These are phyloP conservation scores for Aspergillus calidoustus DNA, from an alignment of 2,329 filamentous ascomycete species.

Conservation along the genomic window DNA sequence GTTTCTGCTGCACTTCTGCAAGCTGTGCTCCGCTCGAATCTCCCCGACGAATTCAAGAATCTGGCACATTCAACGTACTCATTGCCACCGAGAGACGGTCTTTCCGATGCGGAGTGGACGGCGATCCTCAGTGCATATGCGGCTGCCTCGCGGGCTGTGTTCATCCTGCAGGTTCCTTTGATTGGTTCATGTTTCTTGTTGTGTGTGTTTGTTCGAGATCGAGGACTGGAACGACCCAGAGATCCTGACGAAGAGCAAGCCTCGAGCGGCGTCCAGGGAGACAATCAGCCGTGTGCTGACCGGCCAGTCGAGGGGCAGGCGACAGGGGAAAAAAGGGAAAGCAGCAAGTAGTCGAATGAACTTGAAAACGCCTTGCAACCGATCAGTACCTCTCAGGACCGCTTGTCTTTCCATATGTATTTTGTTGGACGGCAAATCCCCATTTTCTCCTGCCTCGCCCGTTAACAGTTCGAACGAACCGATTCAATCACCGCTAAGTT, in stretches of 20 bases:
- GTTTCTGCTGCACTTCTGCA: slow-evolving; percentile 59
- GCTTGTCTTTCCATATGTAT: no score
- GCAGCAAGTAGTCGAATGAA: not conserved
- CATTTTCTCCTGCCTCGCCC: no score
- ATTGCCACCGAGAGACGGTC: slow-evolving; percentile 32
- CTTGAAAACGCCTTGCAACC: no score
- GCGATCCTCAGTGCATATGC: not conserved
- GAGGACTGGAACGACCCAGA: slow-evolving; percentile 46
- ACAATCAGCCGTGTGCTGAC: not conserved
- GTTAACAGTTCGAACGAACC: no score
- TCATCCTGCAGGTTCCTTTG: slow-evolving; percentile 59
- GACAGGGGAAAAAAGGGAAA: not conserved
- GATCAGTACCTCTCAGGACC: no score
- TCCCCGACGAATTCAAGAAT: slow-evolving; percentile 43
- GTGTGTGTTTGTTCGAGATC: slow-evolving; percentile 57
- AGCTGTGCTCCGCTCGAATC: slow-evolving; percentile 41
- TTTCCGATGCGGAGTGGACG: slow-evolving; percentile 24
- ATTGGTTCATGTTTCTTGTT: slow-evolving; percentile 56
- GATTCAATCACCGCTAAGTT: no score
- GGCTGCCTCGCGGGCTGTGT: slow-evolving; percentile 60
- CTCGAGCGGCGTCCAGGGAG: not conserved
- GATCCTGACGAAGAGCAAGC: slow-evolving; percentile 24
- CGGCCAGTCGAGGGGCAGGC: not conserved
- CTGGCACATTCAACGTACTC: slow-evolving; percentile 48
- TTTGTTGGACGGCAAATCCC: no score